phyloP scores from a whole-genome alignment of 176 grass and related monocot genomes.

The Ensete glaucum region DNA sequence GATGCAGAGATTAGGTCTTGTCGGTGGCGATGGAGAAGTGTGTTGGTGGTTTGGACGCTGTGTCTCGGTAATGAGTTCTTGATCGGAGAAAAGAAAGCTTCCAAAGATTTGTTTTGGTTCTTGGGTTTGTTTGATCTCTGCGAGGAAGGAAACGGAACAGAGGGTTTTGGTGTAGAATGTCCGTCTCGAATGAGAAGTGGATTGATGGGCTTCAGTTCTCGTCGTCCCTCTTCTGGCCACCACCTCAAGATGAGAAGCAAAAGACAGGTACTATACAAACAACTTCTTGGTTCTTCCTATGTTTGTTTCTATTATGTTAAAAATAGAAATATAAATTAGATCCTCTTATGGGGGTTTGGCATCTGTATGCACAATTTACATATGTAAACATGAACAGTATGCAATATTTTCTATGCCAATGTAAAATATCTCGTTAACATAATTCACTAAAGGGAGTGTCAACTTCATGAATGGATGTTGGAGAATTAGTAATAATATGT shows the following conservation, averaged over 20 bases:
- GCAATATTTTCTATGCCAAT: too few relatives aligned
- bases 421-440: too few relatives aligned
- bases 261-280: conserved; percentile 4
- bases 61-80: background rate
- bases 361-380: too few relatives aligned
- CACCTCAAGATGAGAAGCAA: conserved; percentile 12
- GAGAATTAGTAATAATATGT: background rate
- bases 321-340: too few relatives aligned
- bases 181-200: conserved; percentile 10
- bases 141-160: background rate
- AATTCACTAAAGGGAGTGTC: background rate
- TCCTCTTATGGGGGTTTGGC: too few relatives aligned
- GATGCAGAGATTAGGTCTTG: background rate
- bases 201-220: conserved; percentile 18
- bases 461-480: background rate
- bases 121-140: background rate
- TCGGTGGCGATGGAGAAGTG: conserved; percentile 2
- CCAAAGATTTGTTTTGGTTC: background rate
- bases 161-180: conserved; percentile 1
- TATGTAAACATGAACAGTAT: too few relatives aligned
- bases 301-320: too few relatives aligned
- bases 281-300: background rate
- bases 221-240: conserved; percentile 21
- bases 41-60: background rate
- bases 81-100: background rate